These are phyloP conservation scores for Populus simonii DNA, from an alignment of 345 rosid genomes.

Conservation along the genomic window DNA sequence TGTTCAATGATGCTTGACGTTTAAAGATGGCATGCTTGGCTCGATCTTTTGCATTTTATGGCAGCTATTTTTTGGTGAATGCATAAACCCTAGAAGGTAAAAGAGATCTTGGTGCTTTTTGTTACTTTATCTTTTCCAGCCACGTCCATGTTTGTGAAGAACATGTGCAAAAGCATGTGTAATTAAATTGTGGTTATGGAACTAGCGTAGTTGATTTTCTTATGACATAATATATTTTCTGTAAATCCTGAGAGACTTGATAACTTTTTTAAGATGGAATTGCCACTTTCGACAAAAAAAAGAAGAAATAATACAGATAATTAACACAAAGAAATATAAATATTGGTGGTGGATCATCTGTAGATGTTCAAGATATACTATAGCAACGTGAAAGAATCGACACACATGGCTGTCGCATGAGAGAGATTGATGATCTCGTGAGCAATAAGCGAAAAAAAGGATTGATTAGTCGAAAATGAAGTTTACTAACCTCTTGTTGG, in stretches of 20 bases:
- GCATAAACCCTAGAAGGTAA: constrained; percentile 22
- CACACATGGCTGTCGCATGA: constrained; percentile 7
- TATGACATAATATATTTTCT: not conserved
- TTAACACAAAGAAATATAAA: not conserved
- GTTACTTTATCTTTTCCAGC: not conserved
- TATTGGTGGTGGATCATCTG: not conserved
- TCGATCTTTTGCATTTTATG: not conserved
- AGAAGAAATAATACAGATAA: not conserved
- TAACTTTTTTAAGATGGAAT: not conserved
- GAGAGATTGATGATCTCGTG: constrained; percentile 29
- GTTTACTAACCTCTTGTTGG: constrained; percentile 19
- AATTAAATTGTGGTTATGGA: not conserved
- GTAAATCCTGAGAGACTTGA: not conserved
- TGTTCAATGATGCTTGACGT: not conserved
- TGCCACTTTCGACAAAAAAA: not conserved
- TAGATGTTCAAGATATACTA: not conserved
- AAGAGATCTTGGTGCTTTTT: not conserved
- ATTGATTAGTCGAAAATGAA: constrained; percentile 10
- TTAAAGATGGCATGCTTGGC: not conserved
- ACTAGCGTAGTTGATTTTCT: not conserved
- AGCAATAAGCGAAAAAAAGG: constrained; percentile 1
- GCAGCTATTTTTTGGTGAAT: not conserved
- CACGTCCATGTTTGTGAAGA: not conserved
- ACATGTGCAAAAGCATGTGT: not conserved
- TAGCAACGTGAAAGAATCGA: constrained; percentile 10